Evolutionary conservation across 2,329 filamentous ascomycete genomes (phyloP).

Genomic region (Chaetomiaceae sp.): DNA sequence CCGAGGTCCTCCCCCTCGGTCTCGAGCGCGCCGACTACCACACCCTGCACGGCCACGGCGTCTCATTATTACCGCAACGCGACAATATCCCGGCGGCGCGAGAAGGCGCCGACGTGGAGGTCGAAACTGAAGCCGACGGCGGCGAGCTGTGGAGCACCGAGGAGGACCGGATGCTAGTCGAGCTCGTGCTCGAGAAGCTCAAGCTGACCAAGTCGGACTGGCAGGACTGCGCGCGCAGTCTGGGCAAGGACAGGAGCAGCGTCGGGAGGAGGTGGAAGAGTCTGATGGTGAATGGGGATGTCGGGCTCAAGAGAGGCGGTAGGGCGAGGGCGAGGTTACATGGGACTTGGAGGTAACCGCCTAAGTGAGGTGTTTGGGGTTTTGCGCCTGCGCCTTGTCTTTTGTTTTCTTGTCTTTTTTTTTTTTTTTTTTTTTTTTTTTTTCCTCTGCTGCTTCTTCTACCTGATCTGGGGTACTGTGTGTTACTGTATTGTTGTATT

Average conservation of each 20-base stretch:
- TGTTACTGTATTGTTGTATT: background rate
- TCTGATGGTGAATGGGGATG: conserved; percentile 53
- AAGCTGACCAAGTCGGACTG: conserved; percentile 60
- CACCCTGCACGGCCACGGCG: conserved; percentile 34
- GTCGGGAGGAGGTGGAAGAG: conserved; percentile 60
- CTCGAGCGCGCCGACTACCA: conserved; percentile 57
- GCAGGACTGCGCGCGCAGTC: conserved; percentile 61
- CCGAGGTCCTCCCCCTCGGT: conserved; percentile 55
- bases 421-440: background rate
- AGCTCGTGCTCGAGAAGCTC: conserved; percentile 62
- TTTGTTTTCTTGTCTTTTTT: background rate
- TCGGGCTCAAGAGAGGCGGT: conserved; percentile 50
- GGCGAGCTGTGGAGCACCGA: conserved; percentile 55
- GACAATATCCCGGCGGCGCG: conserved; percentile 17
- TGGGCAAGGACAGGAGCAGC: conserved; percentile 55
- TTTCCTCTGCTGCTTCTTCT: background rate
- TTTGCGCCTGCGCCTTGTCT: background rate
- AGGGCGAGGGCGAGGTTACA: conserved; percentile 47
- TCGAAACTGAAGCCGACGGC: conserved; percentile 43
- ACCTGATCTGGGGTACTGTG: background rate
- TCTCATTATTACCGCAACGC: background rate
- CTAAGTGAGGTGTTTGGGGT: conserved; percentile 6
- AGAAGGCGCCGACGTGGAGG: conserved; percentile 37
- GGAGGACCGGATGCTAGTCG: conserved; percentile 61
- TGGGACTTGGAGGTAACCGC: conserved; percentile 49